phyloP scores from a whole-genome alignment of 208 protist species.

The Phytomonas francai region DNA sequence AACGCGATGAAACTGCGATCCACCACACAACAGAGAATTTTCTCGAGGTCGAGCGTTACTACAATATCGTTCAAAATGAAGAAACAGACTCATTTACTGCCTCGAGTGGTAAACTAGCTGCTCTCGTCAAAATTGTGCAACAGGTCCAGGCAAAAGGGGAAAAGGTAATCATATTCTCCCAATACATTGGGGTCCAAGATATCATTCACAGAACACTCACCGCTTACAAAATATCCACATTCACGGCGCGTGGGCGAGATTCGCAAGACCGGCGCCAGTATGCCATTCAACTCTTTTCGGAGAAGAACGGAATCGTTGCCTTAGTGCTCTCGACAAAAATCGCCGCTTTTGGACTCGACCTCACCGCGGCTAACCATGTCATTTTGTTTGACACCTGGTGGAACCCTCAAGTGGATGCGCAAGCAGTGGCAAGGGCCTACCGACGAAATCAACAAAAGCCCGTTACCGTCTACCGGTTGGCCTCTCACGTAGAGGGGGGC shows the following conservation, averaged over 20 bases:
- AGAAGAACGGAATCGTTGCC: constrained; percentile 30
- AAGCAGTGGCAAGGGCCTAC: constrained; percentile 94
- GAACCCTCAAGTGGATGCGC: constrained; percentile 97
- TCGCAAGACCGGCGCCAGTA: constrained; percentile 38
- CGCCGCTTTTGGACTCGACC: constrained; percentile 97
- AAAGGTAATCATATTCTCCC: constrained; percentile 85
- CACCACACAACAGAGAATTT: neutral
- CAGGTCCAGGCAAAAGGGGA: constrained; percentile 33
- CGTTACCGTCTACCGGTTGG: constrained; percentile 96
- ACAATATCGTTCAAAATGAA: constrained; percentile 31
- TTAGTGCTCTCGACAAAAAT: constrained; percentile 96
- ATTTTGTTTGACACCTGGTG: constrained; percentile 98
- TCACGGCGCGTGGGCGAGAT: constrained; percentile 65
- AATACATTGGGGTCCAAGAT: constrained; percentile 77
- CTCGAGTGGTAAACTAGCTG: constrained; percentile 72
- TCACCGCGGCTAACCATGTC: constrained; percentile 97
- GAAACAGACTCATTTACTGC: constrained; percentile 39
- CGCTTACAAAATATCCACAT: constrained; percentile 36
- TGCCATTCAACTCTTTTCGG: constrained; percentile 57
- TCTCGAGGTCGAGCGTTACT: constrained; percentile 27
- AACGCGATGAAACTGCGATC: constrained; percentile 3
- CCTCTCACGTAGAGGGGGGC: constrained; percentile 43
- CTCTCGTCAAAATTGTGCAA: constrained; percentile 52
- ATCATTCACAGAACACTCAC: constrained; percentile 63
- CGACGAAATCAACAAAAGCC: constrained; percentile 95